A percentile compares a stretch with the other conserved stretches of the same genome.
These are phyloP conservation scores for Tarenaya hassleriana DNA, from an alignment of 345 rosid genomes.

Conservation along the genomic window DNA sequence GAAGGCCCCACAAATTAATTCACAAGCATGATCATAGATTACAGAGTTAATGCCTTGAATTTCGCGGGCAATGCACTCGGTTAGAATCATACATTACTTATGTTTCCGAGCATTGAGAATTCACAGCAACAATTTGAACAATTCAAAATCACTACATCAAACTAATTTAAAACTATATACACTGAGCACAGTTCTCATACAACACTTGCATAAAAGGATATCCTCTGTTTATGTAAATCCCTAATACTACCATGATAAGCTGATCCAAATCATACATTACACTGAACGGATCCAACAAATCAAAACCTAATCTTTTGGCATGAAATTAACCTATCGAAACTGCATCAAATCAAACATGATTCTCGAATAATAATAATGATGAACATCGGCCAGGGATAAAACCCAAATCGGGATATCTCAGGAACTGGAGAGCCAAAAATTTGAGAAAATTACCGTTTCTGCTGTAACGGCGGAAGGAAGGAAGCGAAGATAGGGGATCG, in stretches of 20 bases:
- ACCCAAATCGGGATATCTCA: too few species aligned
- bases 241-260: background rate
- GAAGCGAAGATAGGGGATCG: slow-evolving; percentile 64
- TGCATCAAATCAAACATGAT: slow-evolving; percentile 2
- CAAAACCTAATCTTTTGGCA: background rate
- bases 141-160: too few species aligned
- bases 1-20: background rate
- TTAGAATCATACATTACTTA: background rate
- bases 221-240: too few species aligned
- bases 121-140: background rate
- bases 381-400: too few species aligned
- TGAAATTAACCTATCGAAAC: background rate
- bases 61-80: background rate
- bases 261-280: background rate
- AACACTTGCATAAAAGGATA: too few species aligned
- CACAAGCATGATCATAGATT: background rate
- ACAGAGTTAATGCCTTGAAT: background rate
- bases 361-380: slow-evolving; percentile 3
- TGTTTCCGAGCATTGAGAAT: background rate
- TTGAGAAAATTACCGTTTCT: slow-evolving; percentile 43
- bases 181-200: too few species aligned
- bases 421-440: background rate
- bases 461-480: slow-evolving; percentile 43
- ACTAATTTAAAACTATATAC: too few species aligned
- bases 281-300: background rate